Conservation (phyloP, 306 rosid genomes). For the Fragaria vesca region DNA sequence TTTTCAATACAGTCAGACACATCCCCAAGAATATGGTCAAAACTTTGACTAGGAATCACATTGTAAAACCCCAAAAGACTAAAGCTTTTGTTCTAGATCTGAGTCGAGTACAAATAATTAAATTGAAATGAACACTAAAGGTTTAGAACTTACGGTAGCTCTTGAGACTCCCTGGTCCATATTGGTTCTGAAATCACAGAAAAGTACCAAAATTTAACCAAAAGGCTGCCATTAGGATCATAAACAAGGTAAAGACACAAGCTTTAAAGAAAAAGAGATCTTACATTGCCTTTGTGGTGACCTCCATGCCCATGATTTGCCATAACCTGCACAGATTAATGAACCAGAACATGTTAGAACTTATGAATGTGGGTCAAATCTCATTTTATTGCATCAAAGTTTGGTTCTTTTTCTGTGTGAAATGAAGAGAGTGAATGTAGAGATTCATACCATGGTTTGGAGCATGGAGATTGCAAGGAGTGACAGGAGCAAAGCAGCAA, state of each 20-base stretch:
- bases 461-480: conserved; percentile 66
- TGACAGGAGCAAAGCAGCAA: conserved; percentile 44
- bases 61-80: not conserved
- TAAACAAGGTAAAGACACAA: not conserved
- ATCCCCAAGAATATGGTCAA: not conserved
- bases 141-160: conserved; percentile 58
- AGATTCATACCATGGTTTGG: conserved; percentile 52
- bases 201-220: not conserved
- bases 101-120: not conserved
- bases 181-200: conserved; percentile 43
- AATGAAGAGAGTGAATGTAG: not conserved
- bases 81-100: not conserved
- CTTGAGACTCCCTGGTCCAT: conserved; percentile 75
- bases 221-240: not conserved
- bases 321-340: conserved; percentile 43
- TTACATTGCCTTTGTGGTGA: conserved; percentile 45
- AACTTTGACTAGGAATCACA: not conserved
- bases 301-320: conserved; percentile 70
- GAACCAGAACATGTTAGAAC: conserved; percentile 4
- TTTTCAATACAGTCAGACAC: not conserved
- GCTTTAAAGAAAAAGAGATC: not conserved
- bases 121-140: not conserved
- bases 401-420: not conserved
- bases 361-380: not conserved
- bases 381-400: not conserved